Evolutionary conservation across 306 rosid species (phyloP), one percentile per base, ranked within the genome.

Genomic region (Inga laurina): DNA sequence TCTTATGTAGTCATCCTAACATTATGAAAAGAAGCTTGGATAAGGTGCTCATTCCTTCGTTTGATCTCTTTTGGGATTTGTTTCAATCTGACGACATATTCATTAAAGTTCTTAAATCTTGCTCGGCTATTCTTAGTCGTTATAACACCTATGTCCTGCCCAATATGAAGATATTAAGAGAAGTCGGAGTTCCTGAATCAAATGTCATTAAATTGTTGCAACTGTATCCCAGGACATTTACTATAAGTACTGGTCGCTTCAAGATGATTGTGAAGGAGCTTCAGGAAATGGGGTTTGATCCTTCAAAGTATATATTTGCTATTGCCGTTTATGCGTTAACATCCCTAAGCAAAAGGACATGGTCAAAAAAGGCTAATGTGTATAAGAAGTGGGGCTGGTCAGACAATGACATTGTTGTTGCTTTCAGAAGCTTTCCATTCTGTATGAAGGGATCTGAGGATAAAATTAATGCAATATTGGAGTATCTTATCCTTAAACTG

Each of bases 381-480:
- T 84, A 82, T 65, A 79, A 61, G 75, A 82, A 56, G 10, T 87
- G 88, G 88, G 90, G 83, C 27, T 84, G 83, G 79, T 71, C 84
- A 35, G 86, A 79, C 41, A 4, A 84, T 44, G 78, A 84, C 4
- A 54, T 82, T 37, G 11, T 41, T 59, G 62, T 22, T 3, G 86
- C 84, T 12, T 87, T 87, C 54, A 75, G 81, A 73, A 10, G 45
- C 9, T 46, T 14, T 41, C 88, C 88, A 3, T 70, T 51, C 22
- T 84, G 78, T 45, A 84, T 87, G 77, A 3, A 4, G 11, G 30
- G 30, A 27, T 87, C 90, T 19, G 82, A 82, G 59, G 49, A 59
- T 2, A 87, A 84, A 68, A 82, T 87, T 46, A 79, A 35, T 30
- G 67, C 54, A 8, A 41, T 49, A 34, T 82, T 87, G 88, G 71